phyloP scores from a whole-genome alignment of 495 filamentous ascomycete species.

The Penicillium steckii region DNA sequence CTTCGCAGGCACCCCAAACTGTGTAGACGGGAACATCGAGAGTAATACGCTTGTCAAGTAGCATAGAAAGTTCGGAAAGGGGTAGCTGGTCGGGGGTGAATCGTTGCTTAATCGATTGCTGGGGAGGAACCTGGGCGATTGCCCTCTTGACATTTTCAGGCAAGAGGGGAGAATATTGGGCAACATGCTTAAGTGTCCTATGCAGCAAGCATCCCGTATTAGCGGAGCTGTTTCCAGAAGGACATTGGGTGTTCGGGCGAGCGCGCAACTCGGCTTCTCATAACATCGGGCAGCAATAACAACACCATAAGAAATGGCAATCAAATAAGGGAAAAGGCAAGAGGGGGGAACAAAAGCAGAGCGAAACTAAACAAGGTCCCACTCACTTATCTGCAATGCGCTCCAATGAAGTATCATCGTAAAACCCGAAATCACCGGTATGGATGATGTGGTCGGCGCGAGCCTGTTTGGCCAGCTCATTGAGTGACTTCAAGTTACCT shows the following conservation, averaged over 20 bases:
- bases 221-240: conserved; percentile 9
- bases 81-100: conserved; percentile 80
- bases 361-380: no score
- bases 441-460: conserved; percentile 96
- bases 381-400: conserved; percentile 98
- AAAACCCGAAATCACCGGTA: conserved; percentile 99
- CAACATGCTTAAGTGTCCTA: conserved; percentile 96
- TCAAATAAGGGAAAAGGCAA: no score
- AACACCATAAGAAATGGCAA: no score
- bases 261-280: neutral
- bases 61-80: conserved; percentile 89
- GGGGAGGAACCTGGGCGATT: conserved; percentile 64
- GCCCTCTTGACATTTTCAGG: conserved; percentile 82
- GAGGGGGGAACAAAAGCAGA: no score
- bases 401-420: conserved; percentile 92
- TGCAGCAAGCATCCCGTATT: conserved; percentile 8
- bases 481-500: conserved; percentile 95
- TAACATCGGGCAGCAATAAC: conserved; percentile 9
- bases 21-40: conserved; percentile 97
- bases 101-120: conserved; percentile 73
- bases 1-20: conserved; percentile 98
- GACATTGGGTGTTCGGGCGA: conserved; percentile 2
- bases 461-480: conserved; percentile 91
- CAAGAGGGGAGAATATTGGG: conserved; percentile 95
- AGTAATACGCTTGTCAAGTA: conserved; percentile 82